Percentiles rank a stretch among this genome's conserved stretches.
phyloP scores from a whole-genome alignment of 805 yeast species.

The Wickerhamiella azyma region DNA sequence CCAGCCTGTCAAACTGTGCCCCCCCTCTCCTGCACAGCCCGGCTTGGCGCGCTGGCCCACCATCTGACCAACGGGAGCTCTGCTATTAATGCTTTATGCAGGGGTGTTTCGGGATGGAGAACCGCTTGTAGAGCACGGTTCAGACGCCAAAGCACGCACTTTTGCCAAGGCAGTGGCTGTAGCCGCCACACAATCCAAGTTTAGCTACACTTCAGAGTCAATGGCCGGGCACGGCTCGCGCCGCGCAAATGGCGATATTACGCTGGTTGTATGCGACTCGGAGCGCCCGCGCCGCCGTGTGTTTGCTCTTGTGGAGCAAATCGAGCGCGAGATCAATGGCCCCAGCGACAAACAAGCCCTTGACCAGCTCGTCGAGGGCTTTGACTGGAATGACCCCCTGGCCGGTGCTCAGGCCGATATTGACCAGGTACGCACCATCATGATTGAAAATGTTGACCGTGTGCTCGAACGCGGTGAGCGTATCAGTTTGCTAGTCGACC shows the following conservation, averaged over 20 bases:
- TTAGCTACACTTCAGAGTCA: conserved; percentile 13
- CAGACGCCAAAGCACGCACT: neutral
- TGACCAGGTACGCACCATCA: conserved; percentile 48
- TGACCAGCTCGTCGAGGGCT: conserved; percentile 8
- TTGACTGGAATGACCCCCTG: conserved; percentile 18
- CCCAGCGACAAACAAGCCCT: conserved; percentile 10
- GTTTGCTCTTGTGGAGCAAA: conserved; percentile 17
- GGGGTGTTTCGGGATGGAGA: conserved; percentile 3
- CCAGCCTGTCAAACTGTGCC: too few species aligned
- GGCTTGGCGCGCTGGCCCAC: too few species aligned
- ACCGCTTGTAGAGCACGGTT: conserved; percentile 4
- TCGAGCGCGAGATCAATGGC: conserved; percentile 15
- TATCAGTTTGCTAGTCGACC: conserved; percentile 56
- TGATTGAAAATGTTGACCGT: conserved; percentile 61
- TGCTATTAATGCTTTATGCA: neutral
- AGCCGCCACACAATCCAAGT: conserved; percentile 14
- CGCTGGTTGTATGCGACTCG: conserved; percentile 13
- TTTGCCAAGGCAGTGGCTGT: conserved; percentile 17
- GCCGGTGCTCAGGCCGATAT: conserved; percentile 33
- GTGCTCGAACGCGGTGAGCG: conserved; percentile 69
- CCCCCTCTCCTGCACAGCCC: too few species aligned
- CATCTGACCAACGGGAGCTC: neutral
- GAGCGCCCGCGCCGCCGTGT: conserved; percentile 19
- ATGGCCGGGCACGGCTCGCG: conserved; percentile 14
- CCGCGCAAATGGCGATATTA: neutral